phyloP scores from a whole-genome alignment of 1,284 basidiomycete species.

The Cutaneotrichosporon spelunceum region DNA sequence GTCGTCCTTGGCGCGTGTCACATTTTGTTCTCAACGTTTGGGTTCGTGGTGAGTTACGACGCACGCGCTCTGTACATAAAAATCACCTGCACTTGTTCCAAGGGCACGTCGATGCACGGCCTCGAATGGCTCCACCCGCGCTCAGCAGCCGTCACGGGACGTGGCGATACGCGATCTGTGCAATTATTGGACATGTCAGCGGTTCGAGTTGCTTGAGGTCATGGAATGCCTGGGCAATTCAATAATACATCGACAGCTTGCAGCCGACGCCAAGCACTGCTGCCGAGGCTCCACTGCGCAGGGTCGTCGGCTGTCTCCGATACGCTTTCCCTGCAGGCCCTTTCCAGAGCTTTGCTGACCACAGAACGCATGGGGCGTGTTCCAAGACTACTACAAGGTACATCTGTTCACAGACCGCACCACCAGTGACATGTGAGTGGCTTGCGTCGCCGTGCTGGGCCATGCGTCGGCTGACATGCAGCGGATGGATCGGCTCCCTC shows the following conservation, averaged over 20 bases:
- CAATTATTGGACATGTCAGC: not conserved
- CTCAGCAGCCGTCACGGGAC: too few relatives aligned
- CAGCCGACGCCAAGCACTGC: not conserved
- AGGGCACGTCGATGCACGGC: too few relatives aligned
- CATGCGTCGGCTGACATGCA: slow-evolving; percentile 9
- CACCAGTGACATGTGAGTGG: slow-evolving; percentile 21
- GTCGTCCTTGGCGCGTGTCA: slow-evolving; percentile 25
- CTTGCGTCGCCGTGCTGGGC: too few relatives aligned
- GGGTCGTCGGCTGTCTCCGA: not conserved
- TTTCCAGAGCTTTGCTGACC: slow-evolving; percentile 7
- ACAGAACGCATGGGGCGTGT: slow-evolving; percentile 30
- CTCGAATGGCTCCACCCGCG: too few relatives aligned
- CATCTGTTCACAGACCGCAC: slow-evolving; percentile 20
- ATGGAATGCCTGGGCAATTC: too few relatives aligned
- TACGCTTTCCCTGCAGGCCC: not conserved
- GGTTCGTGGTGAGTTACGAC: slow-evolving; percentile 25
- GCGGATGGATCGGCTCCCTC: slow-evolving; percentile 67
- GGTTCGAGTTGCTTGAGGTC: not conserved
- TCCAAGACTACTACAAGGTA: slow-evolving; percentile 25
- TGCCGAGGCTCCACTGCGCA: not conserved
- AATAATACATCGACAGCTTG: not conserved
- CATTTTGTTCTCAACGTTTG: slow-evolving; percentile 26
- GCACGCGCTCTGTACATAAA: too few relatives aligned
- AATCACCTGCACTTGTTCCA: too few relatives aligned
- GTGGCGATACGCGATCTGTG: too few relatives aligned